Conservation (phyloP, 257 asterid species). For the Nicotiana tabacum region DNA sequence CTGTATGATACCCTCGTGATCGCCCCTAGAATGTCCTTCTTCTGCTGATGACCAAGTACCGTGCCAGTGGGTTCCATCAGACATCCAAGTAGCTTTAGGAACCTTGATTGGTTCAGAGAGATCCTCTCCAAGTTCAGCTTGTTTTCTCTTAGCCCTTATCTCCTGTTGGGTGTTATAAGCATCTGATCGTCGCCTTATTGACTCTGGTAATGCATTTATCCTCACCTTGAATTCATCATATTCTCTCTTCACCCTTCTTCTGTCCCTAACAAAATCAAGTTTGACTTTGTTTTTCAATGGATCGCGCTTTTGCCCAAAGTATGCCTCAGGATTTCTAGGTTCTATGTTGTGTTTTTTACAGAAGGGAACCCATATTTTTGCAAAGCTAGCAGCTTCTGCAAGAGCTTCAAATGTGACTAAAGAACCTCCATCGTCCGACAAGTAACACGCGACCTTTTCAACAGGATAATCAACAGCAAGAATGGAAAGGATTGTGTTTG, state of each 20-base stretch:
- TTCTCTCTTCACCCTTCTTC: slow-evolving; percentile 82
- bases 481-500: slow-evolving; percentile 80
- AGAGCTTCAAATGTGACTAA: slow-evolving; percentile 82
- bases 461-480: slow-evolving; percentile 87
- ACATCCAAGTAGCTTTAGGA: slow-evolving; percentile 91
- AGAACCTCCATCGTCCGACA: slow-evolving; percentile 92
- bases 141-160: slow-evolving; percentile 62
- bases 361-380: slow-evolving; percentile 81
- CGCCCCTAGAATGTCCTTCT: slow-evolving; percentile 74
- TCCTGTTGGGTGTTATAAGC: slow-evolving; percentile 84
- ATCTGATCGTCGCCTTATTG: slow-evolving; percentile 80
- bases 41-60: slow-evolving; percentile 74
- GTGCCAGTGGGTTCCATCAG: slow-evolving; percentile 90
- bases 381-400: slow-evolving; percentile 91
- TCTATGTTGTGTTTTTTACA: slow-evolving; percentile 75
- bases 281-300: slow-evolving; percentile 74
- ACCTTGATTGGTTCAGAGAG: slow-evolving; percentile 45
- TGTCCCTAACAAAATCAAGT: slow-evolving; percentile 69
- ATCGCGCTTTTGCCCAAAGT: slow-evolving; percentile 65
- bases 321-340: slow-evolving; percentile 86
- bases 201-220: slow-evolving; percentile 75
- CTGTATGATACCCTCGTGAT: slow-evolving; percentile 93
- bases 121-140: slow-evolving; percentile 53
- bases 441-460: slow-evolving; percentile 72
- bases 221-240: slow-evolving; percentile 85